Conservation (phyloP, 2,329 filamentous ascomycete species). For the Colletotrichum melonis region DNA sequence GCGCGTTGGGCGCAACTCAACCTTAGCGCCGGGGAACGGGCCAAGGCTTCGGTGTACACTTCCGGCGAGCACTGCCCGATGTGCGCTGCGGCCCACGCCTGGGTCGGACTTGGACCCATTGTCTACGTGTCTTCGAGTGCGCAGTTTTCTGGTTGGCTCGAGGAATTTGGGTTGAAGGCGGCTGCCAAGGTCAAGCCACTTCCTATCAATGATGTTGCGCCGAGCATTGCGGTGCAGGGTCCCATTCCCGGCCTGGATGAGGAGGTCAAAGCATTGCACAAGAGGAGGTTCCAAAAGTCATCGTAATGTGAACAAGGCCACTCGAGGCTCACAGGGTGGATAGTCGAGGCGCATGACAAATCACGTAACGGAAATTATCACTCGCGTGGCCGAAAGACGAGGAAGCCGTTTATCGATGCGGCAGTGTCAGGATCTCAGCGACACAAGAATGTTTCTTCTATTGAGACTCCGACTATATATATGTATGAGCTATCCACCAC, state of each 20-base stretch:
- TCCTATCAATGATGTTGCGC: constrained; percentile 45
- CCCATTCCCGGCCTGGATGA: constrained; percentile 44
- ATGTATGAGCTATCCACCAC: too few species aligned
- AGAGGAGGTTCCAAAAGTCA: not conserved
- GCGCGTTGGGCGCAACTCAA: constrained; percentile 50
- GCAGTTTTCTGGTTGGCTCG: constrained; percentile 44
- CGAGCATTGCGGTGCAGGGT: constrained; percentile 42
- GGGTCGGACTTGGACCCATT: constrained; percentile 48
- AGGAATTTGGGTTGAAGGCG: constrained; percentile 40
- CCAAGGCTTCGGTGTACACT: constrained; percentile 49
- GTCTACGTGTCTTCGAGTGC: constrained; percentile 46
- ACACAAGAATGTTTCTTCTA: not conserved
- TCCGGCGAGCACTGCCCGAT: constrained; percentile 52
- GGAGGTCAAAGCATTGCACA: constrained; percentile 45
- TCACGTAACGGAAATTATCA: too few species aligned
- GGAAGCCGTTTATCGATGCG: too few species aligned
- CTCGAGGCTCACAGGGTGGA: too few species aligned
- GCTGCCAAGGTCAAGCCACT: constrained; percentile 39
- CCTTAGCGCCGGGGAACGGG: constrained; percentile 50
- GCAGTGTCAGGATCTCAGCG: not conserved
- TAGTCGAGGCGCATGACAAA: too few species aligned
- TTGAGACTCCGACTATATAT: too few species aligned
- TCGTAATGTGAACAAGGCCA: not conserved
- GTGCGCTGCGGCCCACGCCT: constrained; percentile 50
- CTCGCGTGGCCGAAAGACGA: too few species aligned